Percentiles rank a stretch among this genome's conserved stretches.
phyloP scores from a whole-genome alignment of 768 basidiomycete species.

The Multifurca ochricompacta region DNA sequence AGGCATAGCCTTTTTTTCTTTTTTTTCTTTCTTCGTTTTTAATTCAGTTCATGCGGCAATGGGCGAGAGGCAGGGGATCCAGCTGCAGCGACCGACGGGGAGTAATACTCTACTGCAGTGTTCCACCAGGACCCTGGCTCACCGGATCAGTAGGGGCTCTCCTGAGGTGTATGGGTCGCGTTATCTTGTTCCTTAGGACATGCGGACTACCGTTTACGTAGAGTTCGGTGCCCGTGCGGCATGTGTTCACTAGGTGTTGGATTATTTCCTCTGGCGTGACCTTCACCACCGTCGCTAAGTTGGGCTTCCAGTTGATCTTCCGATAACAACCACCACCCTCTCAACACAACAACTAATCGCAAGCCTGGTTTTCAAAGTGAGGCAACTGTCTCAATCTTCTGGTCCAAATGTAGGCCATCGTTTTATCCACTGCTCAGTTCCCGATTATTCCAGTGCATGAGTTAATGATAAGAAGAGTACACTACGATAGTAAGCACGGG shows the following conservation, averaged over 20 bases:
- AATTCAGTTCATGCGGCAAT: background rate
- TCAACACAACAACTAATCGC: background rate
- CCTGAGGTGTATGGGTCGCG: background rate
- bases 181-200: background rate
- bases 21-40: background rate
- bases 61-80: background rate
- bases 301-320: slow-evolving; percentile 4
- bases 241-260: background rate
- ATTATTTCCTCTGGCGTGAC: background rate
- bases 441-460: background rate
- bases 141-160: background rate
- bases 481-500: background rate
- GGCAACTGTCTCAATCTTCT: background rate
- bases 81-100: background rate
- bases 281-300: background rate
- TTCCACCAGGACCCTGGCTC: background rate
- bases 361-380: background rate
- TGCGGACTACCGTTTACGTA: slow-evolving; percentile 8
- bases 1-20: background rate
- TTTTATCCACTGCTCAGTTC: background rate
- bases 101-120: background rate
- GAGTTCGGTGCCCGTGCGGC: background rate
- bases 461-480: background rate
- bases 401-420: background rate
- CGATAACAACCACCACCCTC: slow-evolving; percentile 5